These are phyloP conservation scores for Arthroderma sp. DNA, from an alignment of 2,329 filamentous ascomycete genomes.

Conservation along the genomic window DNA sequence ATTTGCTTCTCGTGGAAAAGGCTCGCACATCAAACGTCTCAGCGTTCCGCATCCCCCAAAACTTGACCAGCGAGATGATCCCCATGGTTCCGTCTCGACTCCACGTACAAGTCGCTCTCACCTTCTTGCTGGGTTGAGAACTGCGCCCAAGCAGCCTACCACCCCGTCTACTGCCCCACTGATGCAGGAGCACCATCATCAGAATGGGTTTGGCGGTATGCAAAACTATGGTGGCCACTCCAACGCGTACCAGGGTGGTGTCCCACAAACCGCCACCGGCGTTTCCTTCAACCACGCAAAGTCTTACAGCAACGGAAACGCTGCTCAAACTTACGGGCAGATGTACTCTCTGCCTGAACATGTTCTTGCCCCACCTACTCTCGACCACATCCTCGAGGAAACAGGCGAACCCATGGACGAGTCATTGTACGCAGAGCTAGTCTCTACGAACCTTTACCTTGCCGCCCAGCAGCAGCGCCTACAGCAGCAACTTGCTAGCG, in stretches of 20 bases:
- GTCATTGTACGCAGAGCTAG: constrained; percentile 71
- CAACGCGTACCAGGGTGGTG: constrained; percentile 19
- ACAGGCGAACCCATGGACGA: constrained; percentile 69
- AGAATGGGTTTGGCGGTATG: constrained; percentile 36
- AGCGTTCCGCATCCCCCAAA: constrained; percentile 60
- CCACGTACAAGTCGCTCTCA: constrained; percentile 92
- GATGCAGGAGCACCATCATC: constrained; percentile 42
- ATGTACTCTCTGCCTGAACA: constrained; percentile 48
- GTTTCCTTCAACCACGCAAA: constrained; percentile 39
- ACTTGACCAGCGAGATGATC: constrained; percentile 53
- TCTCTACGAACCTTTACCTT: constrained; percentile 83
- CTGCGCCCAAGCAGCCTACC: constrained; percentile 74
- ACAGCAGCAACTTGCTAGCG: constrained; percentile 77
- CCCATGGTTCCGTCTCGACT: constrained; percentile 53
- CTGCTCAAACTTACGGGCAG: constrained; percentile 39
- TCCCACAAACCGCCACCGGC: constrained; percentile 50
- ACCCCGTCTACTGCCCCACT: constrained; percentile 56
- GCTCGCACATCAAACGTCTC: constrained; percentile 79
- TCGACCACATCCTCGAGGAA: constrained; percentile 57
- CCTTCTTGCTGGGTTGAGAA: constrained; percentile 81
- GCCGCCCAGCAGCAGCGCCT: constrained; percentile 90
- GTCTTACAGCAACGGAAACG: constrained; percentile 7
- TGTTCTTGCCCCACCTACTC: constrained; percentile 48
- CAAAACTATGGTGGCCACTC: constrained; percentile 25
- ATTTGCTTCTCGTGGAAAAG: constrained; percentile 74